Base-by-base conservation (phyloP, 345 rosid species). In the Pseudoturritis turrita region DNA sequence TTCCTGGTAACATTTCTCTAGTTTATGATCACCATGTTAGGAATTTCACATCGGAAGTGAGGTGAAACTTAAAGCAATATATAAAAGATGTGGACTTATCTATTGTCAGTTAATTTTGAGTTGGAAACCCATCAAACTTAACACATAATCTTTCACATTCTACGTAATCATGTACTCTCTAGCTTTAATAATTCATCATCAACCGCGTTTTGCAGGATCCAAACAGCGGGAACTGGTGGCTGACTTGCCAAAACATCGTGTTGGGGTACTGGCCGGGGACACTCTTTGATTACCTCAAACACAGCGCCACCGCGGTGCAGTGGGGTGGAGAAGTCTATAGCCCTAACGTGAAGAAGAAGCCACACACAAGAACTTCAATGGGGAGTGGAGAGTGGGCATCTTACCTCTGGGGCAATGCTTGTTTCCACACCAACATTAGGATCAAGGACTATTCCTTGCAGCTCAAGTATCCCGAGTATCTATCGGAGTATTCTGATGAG, bases 261-360 rank as follows among this genome's bases (percentile, higher is more conserved):
- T n/a, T 55, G 5, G 86, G 86, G 5, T 87, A 87, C 50, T 85
- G 83, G 82, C 87, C 86, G 0, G 75, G 25, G 4, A 14, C n/a
- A 26, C 75, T 82, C 14, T 76, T n/a, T n/a, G n/a, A n/a, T n/a
- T n/a, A n/a, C n/a, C n/a, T 83, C 29, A 3, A 0, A 3, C 75
- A 56, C 18, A 82, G 81, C 29, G 73, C 85, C 0, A 83, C 58
- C 12, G 7, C 74, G 6, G 85, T 85, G 7, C 70, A 80, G 36
- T 83, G 86, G 89, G 89, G 86, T 49, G 87, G 89, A 10, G 75
- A 79, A 70, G 86, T 83, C 28, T 72, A 75, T 43, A 85, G 89
- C 53, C 23, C 25, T 21, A 73, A 68, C 55, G 81, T 85, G 66
- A 69, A 17, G 70, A 77, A 71, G 68, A 65, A 14, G 15, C 84